Evolutionary conservation across 2,329 filamentous ascomycete species (phyloP), one percentile per base, ranked within the genome.

Genomic region (Cordyceps farinosa): DNA sequence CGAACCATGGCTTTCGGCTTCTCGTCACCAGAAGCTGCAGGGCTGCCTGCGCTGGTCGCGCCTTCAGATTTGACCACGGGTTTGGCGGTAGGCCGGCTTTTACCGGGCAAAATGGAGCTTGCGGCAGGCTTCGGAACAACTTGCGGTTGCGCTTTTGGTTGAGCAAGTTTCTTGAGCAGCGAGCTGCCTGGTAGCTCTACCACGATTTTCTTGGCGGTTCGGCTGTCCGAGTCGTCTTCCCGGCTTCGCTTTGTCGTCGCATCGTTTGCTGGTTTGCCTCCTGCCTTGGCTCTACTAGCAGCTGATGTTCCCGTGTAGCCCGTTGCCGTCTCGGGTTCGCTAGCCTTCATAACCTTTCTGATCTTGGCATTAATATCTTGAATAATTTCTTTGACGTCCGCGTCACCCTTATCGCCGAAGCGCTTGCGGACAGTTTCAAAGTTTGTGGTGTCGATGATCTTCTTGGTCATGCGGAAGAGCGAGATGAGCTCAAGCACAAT

Each of bases 331-430:
- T 77, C 75, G 10, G 70, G 32, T 32, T 81, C 77, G 9, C 64
- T 65, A 8, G 67, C 58, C 64, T 72, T 77, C 55, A 67, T 63
- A 1, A 80, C 75, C 63, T 80, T 82, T 63, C 72, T 78, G 56
- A 79, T 72, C n/a, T 79, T 78, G 36, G 71, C 68, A n/a, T 82
- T 74, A 53, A 89, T 87, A 64, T 82, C 81, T 42, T 82, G 80
- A 5, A 89, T 84, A 53, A 88, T 76, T 5, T 80, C 81, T 68
- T 88, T 88, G 54, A 86, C 84, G 59, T 88, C 84, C 0, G 83
- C 80, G 69, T 90, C 87, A 32, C 86, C 88, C 69, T 86, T 87
- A 69, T 85, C 87, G 65, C 81, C 82, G 70, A 89, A 85, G 9
- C 84, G 82, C 65, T 85, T 85, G 47, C 87, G 80, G 17, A 90